Conservation (phyloP, 306 rosid genomes). For the Geum urbanum region DNA sequence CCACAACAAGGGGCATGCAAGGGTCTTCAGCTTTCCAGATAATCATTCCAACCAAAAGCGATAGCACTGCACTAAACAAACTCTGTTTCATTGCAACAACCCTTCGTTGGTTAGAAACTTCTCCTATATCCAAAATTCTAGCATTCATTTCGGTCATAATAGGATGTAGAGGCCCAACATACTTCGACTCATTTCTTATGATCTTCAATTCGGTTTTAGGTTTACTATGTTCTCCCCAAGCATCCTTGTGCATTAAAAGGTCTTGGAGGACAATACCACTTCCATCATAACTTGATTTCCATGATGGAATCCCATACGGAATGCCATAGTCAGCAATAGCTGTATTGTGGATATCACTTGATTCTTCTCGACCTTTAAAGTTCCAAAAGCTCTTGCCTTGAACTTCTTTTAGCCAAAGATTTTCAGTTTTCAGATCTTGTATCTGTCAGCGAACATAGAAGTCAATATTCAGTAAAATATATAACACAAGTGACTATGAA, state of each 20-base stretch:
- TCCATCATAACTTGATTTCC: conserved; percentile 39
- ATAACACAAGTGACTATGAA: conserved; percentile 13
- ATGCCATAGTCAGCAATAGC: conserved; percentile 20
- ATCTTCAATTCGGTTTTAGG: conserved; percentile 35
- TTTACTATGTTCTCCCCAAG: conserved; percentile 35
- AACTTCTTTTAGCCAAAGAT: conserved; percentile 52
- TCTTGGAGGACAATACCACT: conserved; percentile 40
- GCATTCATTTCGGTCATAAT: conserved; percentile 25
- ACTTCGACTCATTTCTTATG: conserved; percentile 29
- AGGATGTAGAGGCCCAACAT: conserved; percentile 6
- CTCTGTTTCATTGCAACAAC: conserved; percentile 54
- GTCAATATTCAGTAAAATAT: conserved; percentile 3
- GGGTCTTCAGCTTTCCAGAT: conserved; percentile 72
- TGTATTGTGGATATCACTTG: conserved; percentile 21
- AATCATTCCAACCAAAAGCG: conserved; percentile 59
- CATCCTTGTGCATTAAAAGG: conserved; percentile 32
- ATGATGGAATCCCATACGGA: conserved; percentile 27
- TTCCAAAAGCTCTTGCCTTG: conserved; percentile 51
- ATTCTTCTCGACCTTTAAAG: conserved; percentile 32
- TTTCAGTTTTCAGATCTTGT: conserved; percentile 47
- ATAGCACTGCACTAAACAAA: conserved; percentile 64
- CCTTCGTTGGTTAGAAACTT: conserved; percentile 32
- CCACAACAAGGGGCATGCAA: conserved; percentile 77
- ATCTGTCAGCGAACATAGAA: conserved; percentile 39
- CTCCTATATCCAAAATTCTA: conserved; percentile 16